phyloP scores from a whole-genome alignment of 768 basidiomycete genomes.

The Baorangia bicolor region DNA sequence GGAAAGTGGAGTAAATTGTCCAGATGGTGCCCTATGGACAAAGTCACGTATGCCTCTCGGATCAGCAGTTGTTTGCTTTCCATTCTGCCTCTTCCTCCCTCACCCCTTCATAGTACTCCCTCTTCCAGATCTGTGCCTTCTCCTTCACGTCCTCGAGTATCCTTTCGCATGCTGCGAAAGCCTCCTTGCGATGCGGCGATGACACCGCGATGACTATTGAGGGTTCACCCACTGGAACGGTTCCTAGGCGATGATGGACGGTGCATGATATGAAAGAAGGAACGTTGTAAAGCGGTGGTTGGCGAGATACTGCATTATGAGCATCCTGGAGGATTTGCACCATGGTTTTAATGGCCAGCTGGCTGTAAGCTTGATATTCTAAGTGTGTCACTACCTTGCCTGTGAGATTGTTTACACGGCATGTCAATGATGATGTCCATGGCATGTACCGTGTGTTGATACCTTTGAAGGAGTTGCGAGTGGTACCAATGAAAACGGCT shows the following conservation, averaged over 20 bases:
- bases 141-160: conserved; percentile 85
- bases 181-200: conserved; percentile 79
- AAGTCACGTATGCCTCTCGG: conserved; percentile 3
- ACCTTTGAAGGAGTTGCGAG: conserved; percentile 85
- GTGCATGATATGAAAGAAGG: conserved; percentile 54
- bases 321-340: conserved; percentile 52
- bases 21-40: conserved; percentile 8
- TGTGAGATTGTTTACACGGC: conserved; percentile 28
- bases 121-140: conserved; percentile 88
- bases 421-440: conserved; percentile 6
- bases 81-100: conserved; percentile 61
- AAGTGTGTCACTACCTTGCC: conserved; percentile 69
- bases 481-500: conserved; percentile 80
- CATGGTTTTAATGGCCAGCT: conserved; percentile 78
- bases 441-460: neutral
- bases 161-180: conserved; percentile 75
- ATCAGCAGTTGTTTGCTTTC: conserved; percentile 55
- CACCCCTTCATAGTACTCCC: conserved; percentile 80
- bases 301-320: conserved; percentile 39
- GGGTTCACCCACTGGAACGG: conserved; percentile 73
- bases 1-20: conserved; percentile 63
- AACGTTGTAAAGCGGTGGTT: conserved; percentile 22
- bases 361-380: conserved; percentile 84
- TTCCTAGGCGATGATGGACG: conserved; percentile 75
- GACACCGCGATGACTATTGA: conserved; percentile 87